Percentiles rank a stretch among this genome's conserved stretches.
Conservation (phyloP, 116 monocot genomes). For the Phalaenopsis hybrid region DNA sequence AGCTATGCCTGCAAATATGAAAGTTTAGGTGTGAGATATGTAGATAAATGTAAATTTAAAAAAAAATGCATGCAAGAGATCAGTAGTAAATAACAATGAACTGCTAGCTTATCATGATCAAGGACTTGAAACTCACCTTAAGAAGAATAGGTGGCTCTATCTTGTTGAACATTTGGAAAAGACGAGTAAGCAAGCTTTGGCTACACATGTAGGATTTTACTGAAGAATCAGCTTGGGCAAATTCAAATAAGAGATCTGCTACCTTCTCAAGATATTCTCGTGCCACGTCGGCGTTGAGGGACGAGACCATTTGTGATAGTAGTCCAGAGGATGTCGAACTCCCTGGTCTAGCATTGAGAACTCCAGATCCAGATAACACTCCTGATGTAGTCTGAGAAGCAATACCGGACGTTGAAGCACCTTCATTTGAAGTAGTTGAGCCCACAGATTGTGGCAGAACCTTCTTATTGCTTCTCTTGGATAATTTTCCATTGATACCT, state of each 20-base stretch:
- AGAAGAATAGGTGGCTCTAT: conserved; percentile 88
- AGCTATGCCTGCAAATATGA: too few species aligned
- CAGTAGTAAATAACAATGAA: not conserved
- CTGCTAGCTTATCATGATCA: not conserved
- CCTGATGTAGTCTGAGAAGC: conserved; percentile 88
- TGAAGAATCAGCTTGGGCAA: conserved; percentile 67
- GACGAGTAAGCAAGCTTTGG: conserved; percentile 76
- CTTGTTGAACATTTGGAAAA: conserved; percentile 98
- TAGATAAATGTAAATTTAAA: not conserved
- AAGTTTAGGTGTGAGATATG: too few species aligned
- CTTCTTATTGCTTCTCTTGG: conserved; percentile 42
- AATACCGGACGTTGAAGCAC: conserved; percentile 71
- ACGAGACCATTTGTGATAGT: conserved; percentile 84
- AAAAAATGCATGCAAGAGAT: not conserved
- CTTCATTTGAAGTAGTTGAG: conserved; percentile 53
- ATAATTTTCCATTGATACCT: conserved; percentile 34
- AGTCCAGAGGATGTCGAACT: conserved; percentile 93
- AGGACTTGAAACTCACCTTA: conserved; percentile 39
- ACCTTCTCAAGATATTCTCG: conserved; percentile 97
- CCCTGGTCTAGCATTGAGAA: conserved; percentile 86
- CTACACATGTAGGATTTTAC: conserved; percentile 83
- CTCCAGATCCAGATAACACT: conserved; percentile 91
- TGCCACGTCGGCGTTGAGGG: conserved; percentile 79
- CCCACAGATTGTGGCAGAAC: conserved; percentile 19
- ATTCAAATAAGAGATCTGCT: conserved; percentile 87